Evolutionary conservation across 106 monocot genomes (phyloP), one percentile per base, ranked within the genome.

Genomic region (Phalaenopsis equestris): DNA sequence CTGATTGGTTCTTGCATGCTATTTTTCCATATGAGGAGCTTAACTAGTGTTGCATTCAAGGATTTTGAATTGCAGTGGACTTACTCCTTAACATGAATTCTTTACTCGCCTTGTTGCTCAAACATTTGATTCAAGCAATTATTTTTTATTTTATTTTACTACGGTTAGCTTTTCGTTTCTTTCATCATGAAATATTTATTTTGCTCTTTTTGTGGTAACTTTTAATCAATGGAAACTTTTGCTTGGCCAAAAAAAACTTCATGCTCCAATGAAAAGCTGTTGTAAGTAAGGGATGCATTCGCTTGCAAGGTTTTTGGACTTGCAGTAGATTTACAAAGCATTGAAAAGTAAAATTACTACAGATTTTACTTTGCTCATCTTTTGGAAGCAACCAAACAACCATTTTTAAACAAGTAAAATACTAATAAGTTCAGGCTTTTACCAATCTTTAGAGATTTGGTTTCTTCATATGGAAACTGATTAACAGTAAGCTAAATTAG

Each of bases 231-330:
- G 18, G 21, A 45, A 45, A 0, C 6, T 4, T 19, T 5, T 19
- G 61, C n/a, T 61, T 61, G 61, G 9, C 19, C n/a, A 6, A 21
- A 61, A 61, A 61, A 61, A 21, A 21, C 61, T n/a, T n/a, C 61
- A 21, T n/a, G 61, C 21, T 19, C 61, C 21, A 61, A 61, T 61
- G 21, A 61, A 61, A 61, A 3, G 5, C 5, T 61, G 6, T 5
- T 61, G 61, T n/a, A 61, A 61, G 61, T 61, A n/a, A 61, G n/a
- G 18, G 61, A 61, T 61, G 61, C 61, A 61, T 18, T 61, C 61
- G 10, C 21, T 21, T 61, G 61, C 61, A 61, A n/a, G 4, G 21
- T 19, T 61, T 61, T 21, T 61, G 21, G 30, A 30, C 30, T 30
- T 61, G 10, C 61, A n/a, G n/a, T 8, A 61, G 61, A 21, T 21